Base-by-base conservation (phyloP, 352 stramenopile species). In the Phytophthora pistaciae region DNA sequence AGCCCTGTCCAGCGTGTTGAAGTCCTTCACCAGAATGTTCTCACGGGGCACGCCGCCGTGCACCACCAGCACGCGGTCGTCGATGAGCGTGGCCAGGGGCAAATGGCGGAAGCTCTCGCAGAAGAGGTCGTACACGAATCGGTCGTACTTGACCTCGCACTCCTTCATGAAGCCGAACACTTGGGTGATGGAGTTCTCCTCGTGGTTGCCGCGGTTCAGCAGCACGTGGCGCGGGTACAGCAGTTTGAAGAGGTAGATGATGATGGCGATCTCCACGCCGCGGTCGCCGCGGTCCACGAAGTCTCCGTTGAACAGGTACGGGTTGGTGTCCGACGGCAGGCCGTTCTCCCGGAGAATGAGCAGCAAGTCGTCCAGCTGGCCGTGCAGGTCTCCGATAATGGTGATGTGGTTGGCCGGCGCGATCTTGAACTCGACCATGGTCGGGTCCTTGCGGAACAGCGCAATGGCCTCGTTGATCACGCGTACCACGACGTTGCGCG, bases 101-200 rank as follows among this genome's bases (percentile, higher is more conserved):
- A 96, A 70, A 56, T 86, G 88, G 53, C 87, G 83, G 70, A 96
- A 94, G 38, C 80, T 90, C 75, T 93, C 84, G 60, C 88, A 94
- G 66, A 94, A 94, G 31, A 94, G 70, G n/a, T 93, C 80, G 70
- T 84, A 96, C 44, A 96, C 79, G 57, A 78, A 88, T 29, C 70
- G 62, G 70, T 96, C 88, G 74, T 96, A 96, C 74, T 96, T 96
- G 63, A 85, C 70, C 63, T 92, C 82, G 68, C 82, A 91, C 75
- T 96, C 88, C 66, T 91, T 94, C 87, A 94, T 93, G 63, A 96
- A 96, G 3, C 89, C 89, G 74, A 96, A 95, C 16, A 95, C 84
- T 72, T 95, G 83, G 18, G 87, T 96, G 63, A 96, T 95, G 42
- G 83, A 93, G 53, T 80, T 83, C 62, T 96, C 88, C 74, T 96